Percentiles rank a stretch among this genome's conserved stretches.
Conservation (phyloP, 169 alveolate species). For the Perkinsus marinus region DNA sequence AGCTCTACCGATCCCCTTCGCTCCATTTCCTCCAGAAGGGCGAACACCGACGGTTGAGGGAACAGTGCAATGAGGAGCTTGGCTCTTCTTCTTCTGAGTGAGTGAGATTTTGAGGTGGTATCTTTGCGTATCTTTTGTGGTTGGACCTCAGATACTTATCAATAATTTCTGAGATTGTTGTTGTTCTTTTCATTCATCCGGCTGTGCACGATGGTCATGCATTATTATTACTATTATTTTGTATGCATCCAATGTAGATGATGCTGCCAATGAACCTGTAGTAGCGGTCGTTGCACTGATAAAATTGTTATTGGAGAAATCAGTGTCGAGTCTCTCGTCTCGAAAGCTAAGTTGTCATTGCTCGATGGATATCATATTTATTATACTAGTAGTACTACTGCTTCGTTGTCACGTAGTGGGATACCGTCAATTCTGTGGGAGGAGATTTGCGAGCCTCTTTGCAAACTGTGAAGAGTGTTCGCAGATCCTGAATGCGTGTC, state of each 20-base stretch:
- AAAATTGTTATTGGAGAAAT: too few relatives aligned
- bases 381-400: too few relatives aligned
- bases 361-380: too few relatives aligned
- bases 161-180: neutral
- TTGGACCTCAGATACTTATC: neutral
- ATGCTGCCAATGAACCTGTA: too few relatives aligned
- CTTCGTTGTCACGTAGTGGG: too few relatives aligned
- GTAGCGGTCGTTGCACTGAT: too few relatives aligned
- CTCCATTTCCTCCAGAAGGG: neutral
- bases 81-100: neutral
- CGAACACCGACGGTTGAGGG: neutral
- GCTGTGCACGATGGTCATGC: neutral
- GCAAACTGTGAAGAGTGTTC: neutral
- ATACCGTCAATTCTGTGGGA: too few relatives aligned
- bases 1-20: neutral
- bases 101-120: neutral
- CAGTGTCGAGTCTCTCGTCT: too few relatives aligned
- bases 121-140: neutral
- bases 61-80: neutral
- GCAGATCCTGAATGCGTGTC: too few relatives aligned
- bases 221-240: neutral
- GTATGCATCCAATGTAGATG: neutral
- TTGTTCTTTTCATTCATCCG: neutral
- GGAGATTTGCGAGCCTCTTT: too few relatives aligned
- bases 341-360: too few relatives aligned